Evolutionary conservation across 1,284 basidiomycete species (phyloP).

Genomic region (Volvariella volvacea): DNA sequence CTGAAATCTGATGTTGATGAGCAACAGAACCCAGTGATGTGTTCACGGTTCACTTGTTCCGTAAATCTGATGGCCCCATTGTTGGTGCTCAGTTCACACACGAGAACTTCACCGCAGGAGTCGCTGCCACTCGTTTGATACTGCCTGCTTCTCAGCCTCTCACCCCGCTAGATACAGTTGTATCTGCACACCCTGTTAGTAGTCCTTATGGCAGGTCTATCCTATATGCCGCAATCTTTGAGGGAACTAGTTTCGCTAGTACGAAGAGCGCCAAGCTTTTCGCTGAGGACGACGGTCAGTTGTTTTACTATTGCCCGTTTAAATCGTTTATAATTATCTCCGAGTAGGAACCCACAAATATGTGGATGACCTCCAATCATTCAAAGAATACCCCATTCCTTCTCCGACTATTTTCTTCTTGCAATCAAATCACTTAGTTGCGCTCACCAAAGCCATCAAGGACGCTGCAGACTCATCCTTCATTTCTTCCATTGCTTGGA

Average conservation of each 20-base stretch:
- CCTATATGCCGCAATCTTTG: slow-evolving; percentile 69
- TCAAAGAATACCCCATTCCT: slow-evolving; percentile 46
- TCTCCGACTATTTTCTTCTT: slow-evolving; percentile 63
- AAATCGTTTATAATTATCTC: background rate
- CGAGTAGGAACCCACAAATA: background rate
- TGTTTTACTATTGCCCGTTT: background rate
- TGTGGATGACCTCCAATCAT: slow-evolving; percentile 41
- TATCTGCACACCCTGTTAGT: slow-evolving; percentile 65
- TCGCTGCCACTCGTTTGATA: slow-evolving; percentile 61
- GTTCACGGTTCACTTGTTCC: slow-evolving; percentile 63
- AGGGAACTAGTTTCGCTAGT: slow-evolving; percentile 66
- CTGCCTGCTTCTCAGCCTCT: slow-evolving; percentile 58
- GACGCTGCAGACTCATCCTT: slow-evolving; percentile 45
- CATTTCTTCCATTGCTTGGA: slow-evolving; percentile 55
- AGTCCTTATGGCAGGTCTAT: slow-evolving; percentile 67
- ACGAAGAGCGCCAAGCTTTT: slow-evolving; percentile 49
- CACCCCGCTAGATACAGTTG: slow-evolving; percentile 62
- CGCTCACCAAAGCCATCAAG: slow-evolving; percentile 43
- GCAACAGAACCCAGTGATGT: slow-evolving; percentile 50
- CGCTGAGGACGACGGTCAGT: slow-evolving; percentile 35
- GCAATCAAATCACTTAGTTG: slow-evolving; percentile 50
- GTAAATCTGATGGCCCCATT: slow-evolving; percentile 41
- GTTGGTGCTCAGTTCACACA: slow-evolving; percentile 66
- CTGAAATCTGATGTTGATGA: background rate
- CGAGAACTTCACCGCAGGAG: slow-evolving; percentile 72